Conservation (phyloP, 352 stramenopile species). For the Thalassiosira mediterranea region DNA sequence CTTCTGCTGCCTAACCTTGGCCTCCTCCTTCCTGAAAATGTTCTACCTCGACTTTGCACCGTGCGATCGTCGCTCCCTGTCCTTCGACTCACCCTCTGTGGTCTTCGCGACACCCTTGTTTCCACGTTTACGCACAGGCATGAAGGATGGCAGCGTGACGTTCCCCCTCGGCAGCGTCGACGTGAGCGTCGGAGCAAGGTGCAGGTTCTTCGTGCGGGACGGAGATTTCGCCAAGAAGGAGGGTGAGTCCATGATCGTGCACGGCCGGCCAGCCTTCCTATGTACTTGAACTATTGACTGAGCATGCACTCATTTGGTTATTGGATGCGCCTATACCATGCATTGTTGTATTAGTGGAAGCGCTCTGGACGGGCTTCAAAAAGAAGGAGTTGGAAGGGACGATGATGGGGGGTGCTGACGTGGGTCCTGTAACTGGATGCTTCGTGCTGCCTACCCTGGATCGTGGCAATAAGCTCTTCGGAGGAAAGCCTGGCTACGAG, state of each 20-base stretch:
- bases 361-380: constrained; percentile 82
- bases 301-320: background rate
- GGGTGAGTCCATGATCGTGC: constrained; percentile 7
- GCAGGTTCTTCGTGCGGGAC: constrained; percentile 82
- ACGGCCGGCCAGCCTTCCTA: background rate
- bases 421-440: constrained; percentile 58
- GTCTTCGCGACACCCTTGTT: no score
- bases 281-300: constrained; percentile 2
- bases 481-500: constrained; percentile 71
- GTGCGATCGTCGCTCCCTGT: no score
- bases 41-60: no score
- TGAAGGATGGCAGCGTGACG: constrained; percentile 81
- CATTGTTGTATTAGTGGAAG: no score
- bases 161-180: constrained; percentile 76
- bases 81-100: no score
- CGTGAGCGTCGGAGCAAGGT: constrained; percentile 64
- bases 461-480: constrained; percentile 77
- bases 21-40: no score
- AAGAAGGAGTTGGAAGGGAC: constrained; percentile 61
- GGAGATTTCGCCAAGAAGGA: constrained; percentile 81
- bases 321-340: no score
- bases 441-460: constrained; percentile 78
- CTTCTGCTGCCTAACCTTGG: no score
- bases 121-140: no score
- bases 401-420: constrained; percentile 31